Percentiles rank a stretch among this genome's conserved stretches.
phyloP scores from a whole-genome alignment of 768 basidiomycete species.

The Scleroderma bovista region DNA sequence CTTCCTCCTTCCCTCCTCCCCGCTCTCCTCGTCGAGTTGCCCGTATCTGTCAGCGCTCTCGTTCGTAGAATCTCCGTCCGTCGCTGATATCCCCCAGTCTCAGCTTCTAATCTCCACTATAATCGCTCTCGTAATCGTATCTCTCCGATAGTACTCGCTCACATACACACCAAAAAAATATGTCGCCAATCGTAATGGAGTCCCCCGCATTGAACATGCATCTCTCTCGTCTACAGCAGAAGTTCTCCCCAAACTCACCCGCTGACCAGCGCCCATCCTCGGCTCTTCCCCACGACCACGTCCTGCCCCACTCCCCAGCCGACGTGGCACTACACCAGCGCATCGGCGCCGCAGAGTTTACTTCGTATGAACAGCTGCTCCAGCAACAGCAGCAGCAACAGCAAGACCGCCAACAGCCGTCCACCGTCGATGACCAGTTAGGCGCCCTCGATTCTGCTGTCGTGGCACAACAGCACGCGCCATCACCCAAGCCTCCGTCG shows the following conservation, averaged over 20 bases:
- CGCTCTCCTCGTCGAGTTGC: slow-evolving; percentile 8
- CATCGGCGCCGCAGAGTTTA: slow-evolving; percentile 23
- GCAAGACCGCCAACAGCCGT: slow-evolving; percentile 24
- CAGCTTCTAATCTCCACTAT: slow-evolving; percentile 11
- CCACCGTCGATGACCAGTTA: slow-evolving; percentile 10
- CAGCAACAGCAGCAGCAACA: slow-evolving; percentile 24
- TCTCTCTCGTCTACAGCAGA: slow-evolving; percentile 46
- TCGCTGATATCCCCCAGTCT: neutral
- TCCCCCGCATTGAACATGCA: slow-evolving; percentile 47
- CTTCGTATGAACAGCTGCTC: slow-evolving; percentile 28
- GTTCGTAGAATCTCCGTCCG: neutral
- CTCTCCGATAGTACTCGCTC: slow-evolving; percentile 21
- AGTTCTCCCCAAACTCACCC: slow-evolving; percentile 32
- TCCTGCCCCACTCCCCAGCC: slow-evolving; percentile 13
- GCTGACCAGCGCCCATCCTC: slow-evolving; percentile 23
- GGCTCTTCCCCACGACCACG: slow-evolving; percentile 15
- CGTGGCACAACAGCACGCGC: slow-evolving; percentile 11
- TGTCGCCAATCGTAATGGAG: slow-evolving; percentile 58
- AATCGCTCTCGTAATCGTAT: slow-evolving; percentile 27
- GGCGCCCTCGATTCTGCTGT: slow-evolving; percentile 4
- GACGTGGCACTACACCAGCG: slow-evolving; percentile 25
- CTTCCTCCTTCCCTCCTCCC: slow-evolving; percentile 21
- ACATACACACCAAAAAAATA: slow-evolving; percentile 21
- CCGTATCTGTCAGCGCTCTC: neutral
- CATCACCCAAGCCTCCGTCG: slow-evolving; percentile 6